Conservation (phyloP, 768 basidiomycete genomes). For the Agaricus subrufescens region DNA sequence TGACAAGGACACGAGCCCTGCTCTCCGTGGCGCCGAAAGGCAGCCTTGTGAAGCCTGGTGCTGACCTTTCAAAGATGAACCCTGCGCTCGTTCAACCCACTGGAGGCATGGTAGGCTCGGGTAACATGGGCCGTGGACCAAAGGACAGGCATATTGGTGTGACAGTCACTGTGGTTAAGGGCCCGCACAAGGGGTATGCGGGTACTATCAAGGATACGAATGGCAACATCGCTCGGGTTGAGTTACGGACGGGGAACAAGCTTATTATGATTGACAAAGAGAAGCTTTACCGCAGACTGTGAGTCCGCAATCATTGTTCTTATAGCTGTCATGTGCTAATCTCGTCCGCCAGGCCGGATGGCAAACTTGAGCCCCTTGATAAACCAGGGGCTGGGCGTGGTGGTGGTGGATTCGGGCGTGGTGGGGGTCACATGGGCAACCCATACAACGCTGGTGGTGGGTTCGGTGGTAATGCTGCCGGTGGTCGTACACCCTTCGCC, state of each 20-base stretch:
- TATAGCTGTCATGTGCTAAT: not conserved
- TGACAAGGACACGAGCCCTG: constrained; percentile 80
- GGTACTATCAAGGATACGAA: constrained; percentile 96
- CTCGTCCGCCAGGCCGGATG: constrained; percentile 41
- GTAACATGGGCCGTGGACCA: constrained; percentile 72
- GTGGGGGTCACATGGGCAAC: constrained; percentile 25
- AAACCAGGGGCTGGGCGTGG: constrained; percentile 17
- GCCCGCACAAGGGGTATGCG: constrained; percentile 84
- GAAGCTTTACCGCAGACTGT: constrained; percentile 72
- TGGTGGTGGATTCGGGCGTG: constrained; percentile 13
- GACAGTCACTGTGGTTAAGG: constrained; percentile 76
- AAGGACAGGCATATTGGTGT: constrained; percentile 80
- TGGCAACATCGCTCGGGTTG: constrained; percentile 81
- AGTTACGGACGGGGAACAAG: constrained; percentile 86
- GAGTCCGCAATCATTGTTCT: constrained; percentile 25
- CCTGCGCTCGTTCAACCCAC: constrained; percentile 61
- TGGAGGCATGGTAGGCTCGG: constrained; percentile 80
- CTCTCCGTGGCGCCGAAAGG: constrained; percentile 86
- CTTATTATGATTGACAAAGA: constrained; percentile 82
- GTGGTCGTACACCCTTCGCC: constrained; percentile 28
- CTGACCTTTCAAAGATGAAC: constrained; percentile 91
- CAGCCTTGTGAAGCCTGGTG: constrained; percentile 55
- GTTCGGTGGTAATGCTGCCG: constrained; percentile 19
- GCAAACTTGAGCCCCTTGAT: constrained; percentile 49
- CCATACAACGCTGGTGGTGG: constrained; percentile 25